A percentile compares a stretch with the other conserved stretches of the same genome.
phyloP scores from a whole-genome alignment of 768 basidiomycete genomes.

The Chlorophyllum brunneum region DNA sequence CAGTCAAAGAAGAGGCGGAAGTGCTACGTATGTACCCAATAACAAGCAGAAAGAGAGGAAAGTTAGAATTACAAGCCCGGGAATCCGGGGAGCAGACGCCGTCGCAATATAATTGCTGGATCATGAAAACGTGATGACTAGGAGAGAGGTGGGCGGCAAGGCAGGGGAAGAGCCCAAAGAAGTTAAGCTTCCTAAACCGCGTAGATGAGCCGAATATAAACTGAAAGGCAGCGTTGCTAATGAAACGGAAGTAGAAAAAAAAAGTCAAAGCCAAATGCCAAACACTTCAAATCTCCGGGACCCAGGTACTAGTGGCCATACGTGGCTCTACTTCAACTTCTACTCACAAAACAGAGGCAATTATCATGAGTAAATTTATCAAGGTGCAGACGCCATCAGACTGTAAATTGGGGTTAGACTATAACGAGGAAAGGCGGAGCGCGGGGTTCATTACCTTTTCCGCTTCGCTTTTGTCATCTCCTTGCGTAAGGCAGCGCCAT shows the following conservation, averaged over 20 bases:
- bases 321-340: not conserved
- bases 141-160: not conserved
- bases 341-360: not conserved
- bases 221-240: not conserved
- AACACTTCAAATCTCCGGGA: not conserved
- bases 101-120: slow-evolving; percentile 16
- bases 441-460: slow-evolving; percentile 66
- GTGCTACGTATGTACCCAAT: slow-evolving; percentile 31
- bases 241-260: not conserved
- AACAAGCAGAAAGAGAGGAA: slow-evolving; percentile 23
- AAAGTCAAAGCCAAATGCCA: slow-evolving; percentile 4
- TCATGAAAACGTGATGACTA: slow-evolving; percentile 15
- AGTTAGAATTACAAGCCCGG: slow-evolving; percentile 40
- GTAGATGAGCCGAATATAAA: not conserved
- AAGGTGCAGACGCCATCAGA: slow-evolving; percentile 11
- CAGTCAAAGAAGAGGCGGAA: slow-evolving; percentile 15
- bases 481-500: slow-evolving; percentile 90
- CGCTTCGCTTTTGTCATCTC: slow-evolving; percentile 99
- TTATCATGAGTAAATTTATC: not conserved
- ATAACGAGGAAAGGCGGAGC: not conserved
- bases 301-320: not conserved
- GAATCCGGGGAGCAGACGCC: slow-evolving; percentile 17
- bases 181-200: too few species aligned
- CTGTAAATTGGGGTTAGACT: not conserved
- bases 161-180: not conserved